Conservation (phyloP, 2,329 filamentous ascomycete species). For the Pyrenochaeta sp. region DNA sequence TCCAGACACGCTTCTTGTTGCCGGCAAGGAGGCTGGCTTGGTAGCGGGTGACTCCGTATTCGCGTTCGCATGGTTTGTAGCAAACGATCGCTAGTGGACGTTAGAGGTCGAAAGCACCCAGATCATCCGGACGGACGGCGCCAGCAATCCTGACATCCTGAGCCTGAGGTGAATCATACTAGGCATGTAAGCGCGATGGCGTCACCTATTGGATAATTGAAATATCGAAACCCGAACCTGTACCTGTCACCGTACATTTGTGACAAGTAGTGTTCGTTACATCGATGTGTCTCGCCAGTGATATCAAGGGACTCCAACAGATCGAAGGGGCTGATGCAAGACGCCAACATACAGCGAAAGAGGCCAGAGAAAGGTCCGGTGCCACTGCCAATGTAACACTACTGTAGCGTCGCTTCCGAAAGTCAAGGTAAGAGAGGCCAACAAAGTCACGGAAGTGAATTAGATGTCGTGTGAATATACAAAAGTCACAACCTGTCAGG, state of each 20-base stretch:
- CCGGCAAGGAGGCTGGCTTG: background rate
- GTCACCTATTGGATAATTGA: no score
- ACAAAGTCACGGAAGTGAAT: background rate
- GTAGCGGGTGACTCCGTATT: constrained; percentile 1
- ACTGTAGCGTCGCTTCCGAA: background rate
- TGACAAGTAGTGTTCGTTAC: no score
- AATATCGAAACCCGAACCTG: background rate
- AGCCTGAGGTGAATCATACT: no score
- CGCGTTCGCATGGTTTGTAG: constrained; percentile 7
- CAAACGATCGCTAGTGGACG: constrained; percentile 11
- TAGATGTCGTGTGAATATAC: background rate
- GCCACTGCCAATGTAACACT: background rate
- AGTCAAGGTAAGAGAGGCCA: background rate
- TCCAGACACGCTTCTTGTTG: no score
- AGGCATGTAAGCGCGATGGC: no score
- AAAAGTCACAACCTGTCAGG: background rate
- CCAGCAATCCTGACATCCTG: no score
- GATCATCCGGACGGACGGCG: no score
- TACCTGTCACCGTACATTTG: background rate
- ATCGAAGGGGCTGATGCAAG: no score
- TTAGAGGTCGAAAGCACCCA: no score
- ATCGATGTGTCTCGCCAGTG: no score
- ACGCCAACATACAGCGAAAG: background rate
- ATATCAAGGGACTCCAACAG: no score
- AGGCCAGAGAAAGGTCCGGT: background rate